A percentile compares a stretch with the other conserved stretches of the same genome.
phyloP scores from a whole-genome alignment of 257 asterid species.

The Solanum ahanhuiri region DNA sequence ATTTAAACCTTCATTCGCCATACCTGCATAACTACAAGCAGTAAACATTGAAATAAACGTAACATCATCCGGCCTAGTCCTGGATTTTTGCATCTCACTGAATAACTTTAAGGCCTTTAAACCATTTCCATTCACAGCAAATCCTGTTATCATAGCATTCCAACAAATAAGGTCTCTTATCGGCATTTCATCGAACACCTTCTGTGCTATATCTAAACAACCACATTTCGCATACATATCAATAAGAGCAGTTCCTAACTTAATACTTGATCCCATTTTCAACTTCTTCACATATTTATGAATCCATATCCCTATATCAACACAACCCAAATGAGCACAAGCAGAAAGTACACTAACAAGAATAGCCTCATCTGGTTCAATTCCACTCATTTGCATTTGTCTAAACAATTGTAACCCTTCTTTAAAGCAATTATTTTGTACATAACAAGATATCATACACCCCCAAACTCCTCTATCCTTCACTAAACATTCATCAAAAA shows the following conservation, averaged over 20 bases:
- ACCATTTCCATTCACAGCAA: conserved; percentile 58
- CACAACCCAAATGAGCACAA: conserved; percentile 60
- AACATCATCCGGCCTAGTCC: conserved; percentile 38
- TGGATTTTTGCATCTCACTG: conserved; percentile 33
- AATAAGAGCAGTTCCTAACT: conserved; percentile 45
- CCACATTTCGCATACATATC: conserved; percentile 75
- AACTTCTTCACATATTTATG: conserved; percentile 34
- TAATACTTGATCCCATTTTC: conserved; percentile 15
- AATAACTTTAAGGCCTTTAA: conserved; percentile 35
- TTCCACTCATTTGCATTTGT: conserved; percentile 51
- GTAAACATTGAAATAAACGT: conserved; percentile 53
- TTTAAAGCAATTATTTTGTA: conserved; percentile 62
- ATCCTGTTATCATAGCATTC: conserved; percentile 63
- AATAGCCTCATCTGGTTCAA: conserved; percentile 52
- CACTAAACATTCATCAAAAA: conserved; percentile 47
- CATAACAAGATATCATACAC: conserved; percentile 67
- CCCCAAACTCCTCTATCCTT: conserved; percentile 75
- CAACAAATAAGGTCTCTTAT: conserved; percentile 51
- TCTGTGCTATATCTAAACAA: conserved; percentile 35
- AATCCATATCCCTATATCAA: conserved; percentile 61
- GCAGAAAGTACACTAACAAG: conserved; percentile 47
- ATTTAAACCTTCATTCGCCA: conserved; percentile 46
- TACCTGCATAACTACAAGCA: conserved; percentile 57
- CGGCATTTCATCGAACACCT: conserved; percentile 49
- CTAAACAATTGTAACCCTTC: conserved; percentile 60